Base-by-base conservation (phyloP, 208 protist species). In the Strigomonas galati region DNA sequence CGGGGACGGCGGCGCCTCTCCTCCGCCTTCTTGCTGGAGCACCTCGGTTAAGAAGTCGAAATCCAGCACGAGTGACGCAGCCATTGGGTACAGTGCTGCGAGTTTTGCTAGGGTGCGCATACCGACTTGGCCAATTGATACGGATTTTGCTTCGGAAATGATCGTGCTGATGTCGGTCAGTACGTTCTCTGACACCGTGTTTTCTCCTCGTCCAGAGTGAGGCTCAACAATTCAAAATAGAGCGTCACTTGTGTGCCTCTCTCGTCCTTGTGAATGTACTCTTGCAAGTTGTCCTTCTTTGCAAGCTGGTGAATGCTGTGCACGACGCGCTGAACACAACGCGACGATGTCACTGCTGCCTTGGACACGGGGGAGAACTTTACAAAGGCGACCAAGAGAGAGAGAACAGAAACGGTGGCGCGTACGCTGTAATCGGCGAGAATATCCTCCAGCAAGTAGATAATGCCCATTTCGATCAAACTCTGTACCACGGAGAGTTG, bases 31-130 rank as follows among this genome's bases (percentile, higher is more conserved):
- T 54, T 55, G n/a, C 21, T 27, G 23, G 27, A 72, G 44, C 75
- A 74, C 67, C 44, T 79, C 74, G 15, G 62, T 72, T 28, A 92
- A 35, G 65, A 85, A 92, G 28, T 89, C 82, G 55, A 86, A 89
- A 57, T 89, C 86, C 32, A 92, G 48, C 3, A 81, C 73, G 26
- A 84, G 57, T 12, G 86, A 80, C n/a, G 78, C 76, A 4, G 78
- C 71, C 67, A 84, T 73, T 21, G 86, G 86, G 49, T 82, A 73
- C 5, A 74, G 70, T 0, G 65, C 49, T 4, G 86, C 69, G 54
- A 89, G 68, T 1, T 59, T 44, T 27, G 69, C 69, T 9, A 92
- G 68, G 27, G 74, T 71, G 4, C 54, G 59, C 56, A 87, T 62
- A 3, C 81, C 75, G 27, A 51, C 28, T 14, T 58, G 15, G 10